Evolutionary conservation across 495 filamentous ascomycete species (phyloP).

Genomic region (Melanomma pulvis-pyrius): DNA sequence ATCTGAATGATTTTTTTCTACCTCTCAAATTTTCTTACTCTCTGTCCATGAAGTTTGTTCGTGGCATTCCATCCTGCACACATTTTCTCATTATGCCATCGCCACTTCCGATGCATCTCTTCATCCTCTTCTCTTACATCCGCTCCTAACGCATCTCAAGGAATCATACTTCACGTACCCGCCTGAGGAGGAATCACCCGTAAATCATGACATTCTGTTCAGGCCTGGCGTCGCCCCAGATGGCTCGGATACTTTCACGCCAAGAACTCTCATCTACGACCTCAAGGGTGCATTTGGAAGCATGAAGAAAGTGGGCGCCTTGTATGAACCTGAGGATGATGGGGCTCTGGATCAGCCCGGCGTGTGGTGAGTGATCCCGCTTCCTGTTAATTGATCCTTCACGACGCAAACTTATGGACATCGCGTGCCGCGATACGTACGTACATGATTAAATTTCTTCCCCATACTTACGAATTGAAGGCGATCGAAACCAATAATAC

Average conservation of each 20-base stretch:
- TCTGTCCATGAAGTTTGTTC: neutral
- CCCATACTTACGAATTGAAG: neutral
- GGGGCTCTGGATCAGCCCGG: constrained; percentile 33
- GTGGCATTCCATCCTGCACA: neutral
- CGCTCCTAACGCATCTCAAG: constrained; percentile 50
- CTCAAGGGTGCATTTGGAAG: constrained; percentile 91
- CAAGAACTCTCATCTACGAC: constrained; percentile 91
- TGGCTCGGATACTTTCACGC: constrained; percentile 86
- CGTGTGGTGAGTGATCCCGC: constrained; percentile 58
- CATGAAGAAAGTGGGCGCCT: constrained; percentile 80
- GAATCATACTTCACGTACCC: constrained; percentile 98
- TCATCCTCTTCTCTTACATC: neutral
- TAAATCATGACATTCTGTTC: constrained; percentile 94
- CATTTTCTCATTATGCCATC: constrained; percentile 5
- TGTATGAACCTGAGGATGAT: constrained; percentile 73
- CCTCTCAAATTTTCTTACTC: too few relatives aligned
- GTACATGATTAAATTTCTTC: neutral
- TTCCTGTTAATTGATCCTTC: neutral
- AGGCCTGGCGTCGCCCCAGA: constrained; percentile 81
- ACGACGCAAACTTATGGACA: neutral
- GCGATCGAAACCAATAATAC: constrained; percentile 61
- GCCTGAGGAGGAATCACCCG: constrained; percentile 63
- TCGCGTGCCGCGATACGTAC: neutral
- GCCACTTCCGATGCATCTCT: neutral
- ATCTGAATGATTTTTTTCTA: constrained; percentile 1